Evolutionary conservation across 192 early-diverging fungal species (phyloP).

Genomic region (Rhizoclosmatium globosum): DNA sequence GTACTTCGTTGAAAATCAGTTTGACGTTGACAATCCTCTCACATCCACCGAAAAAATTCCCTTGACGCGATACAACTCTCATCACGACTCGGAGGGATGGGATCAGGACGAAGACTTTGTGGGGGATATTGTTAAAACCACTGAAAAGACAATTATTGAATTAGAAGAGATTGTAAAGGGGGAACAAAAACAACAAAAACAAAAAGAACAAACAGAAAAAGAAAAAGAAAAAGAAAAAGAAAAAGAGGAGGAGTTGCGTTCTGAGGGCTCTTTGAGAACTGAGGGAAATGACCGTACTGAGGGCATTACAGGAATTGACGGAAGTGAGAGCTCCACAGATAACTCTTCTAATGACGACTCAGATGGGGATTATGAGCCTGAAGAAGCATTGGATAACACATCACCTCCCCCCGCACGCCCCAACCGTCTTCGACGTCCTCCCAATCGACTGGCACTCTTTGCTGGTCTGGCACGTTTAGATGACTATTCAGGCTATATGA

Average conservation of each 20-base stretch:
- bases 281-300: background rate
- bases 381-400: background rate
- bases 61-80: background rate
- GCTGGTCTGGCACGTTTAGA: background rate
- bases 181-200: too few relatives aligned
- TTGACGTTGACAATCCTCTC: conserved; percentile 1
- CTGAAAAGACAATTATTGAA: background rate
- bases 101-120: background rate
- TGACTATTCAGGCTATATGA: background rate
- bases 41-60: background rate
- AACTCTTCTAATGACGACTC: too few relatives aligned
- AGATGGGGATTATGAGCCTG: background rate
- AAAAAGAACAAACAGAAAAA: too few relatives aligned
- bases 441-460: background rate
- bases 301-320: background rate
- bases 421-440: background rate
- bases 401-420: background rate
- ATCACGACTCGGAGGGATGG: background rate
- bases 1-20: conserved; percentile 7
- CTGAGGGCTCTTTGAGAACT: background rate
- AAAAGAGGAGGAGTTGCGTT: too few relatives aligned
- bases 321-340: too few relatives aligned
- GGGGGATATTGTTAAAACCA: background rate
- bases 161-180: background rate
- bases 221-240: too few relatives aligned